These are phyloP conservation scores for Aspergillus saccharolyticus DNA, from an alignment of 495 filamentous ascomycete genomes.

Conservation along the genomic window DNA sequence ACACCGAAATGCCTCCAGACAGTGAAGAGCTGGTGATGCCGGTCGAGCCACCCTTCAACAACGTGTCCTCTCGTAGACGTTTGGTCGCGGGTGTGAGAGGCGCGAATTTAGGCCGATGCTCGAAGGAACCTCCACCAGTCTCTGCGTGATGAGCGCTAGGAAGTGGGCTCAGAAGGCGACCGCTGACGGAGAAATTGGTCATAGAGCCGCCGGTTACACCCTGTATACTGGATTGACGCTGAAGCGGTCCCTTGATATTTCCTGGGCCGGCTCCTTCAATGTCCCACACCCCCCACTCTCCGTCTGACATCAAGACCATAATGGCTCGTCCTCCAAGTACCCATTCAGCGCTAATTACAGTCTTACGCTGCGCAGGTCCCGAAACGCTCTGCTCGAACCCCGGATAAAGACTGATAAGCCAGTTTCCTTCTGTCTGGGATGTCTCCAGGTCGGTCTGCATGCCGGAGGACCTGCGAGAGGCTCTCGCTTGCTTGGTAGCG, in stretches of 20 bases:
- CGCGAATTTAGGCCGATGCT: slow-evolving; percentile 55
- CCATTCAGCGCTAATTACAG: slow-evolving; percentile 78
- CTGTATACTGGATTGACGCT: slow-evolving; percentile 49
- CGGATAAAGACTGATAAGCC: slow-evolving; percentile 66
- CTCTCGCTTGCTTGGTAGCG: slow-evolving; percentile 24
- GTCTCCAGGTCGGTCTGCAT: slow-evolving; percentile 30
- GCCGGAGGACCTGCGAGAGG: slow-evolving; percentile 22
- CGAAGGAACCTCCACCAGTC: slow-evolving; percentile 33
- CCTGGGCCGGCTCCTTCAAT: slow-evolving; percentile 61
- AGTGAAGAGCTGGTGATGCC: slow-evolving; percentile 29
- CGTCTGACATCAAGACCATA: slow-evolving; percentile 71
- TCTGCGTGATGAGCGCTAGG: slow-evolving; percentile 27
- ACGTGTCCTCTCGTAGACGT: slow-evolving; percentile 50
- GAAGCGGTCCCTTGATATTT: slow-evolving; percentile 46
- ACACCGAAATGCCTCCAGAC: slow-evolving; percentile 64
- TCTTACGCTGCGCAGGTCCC: slow-evolving; percentile 56
- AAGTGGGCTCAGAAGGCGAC: slow-evolving; percentile 52
- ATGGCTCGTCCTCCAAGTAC: slow-evolving; percentile 72
- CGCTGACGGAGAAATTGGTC: slow-evolving; percentile 63
- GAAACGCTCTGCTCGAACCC: slow-evolving; percentile 49
- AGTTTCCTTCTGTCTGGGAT: slow-evolving; percentile 42
- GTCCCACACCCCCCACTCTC: slow-evolving; percentile 95
- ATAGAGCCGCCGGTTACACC: slow-evolving; percentile 61
- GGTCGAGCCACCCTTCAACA: slow-evolving; percentile 45
- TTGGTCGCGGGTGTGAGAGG: slow-evolving; percentile 84